Percentiles rank a stretch among this genome's conserved stretches.
phyloP scores from a whole-genome alignment of 2,329 filamentous ascomycete genomes.

The Dactylellina haptotyla region DNA sequence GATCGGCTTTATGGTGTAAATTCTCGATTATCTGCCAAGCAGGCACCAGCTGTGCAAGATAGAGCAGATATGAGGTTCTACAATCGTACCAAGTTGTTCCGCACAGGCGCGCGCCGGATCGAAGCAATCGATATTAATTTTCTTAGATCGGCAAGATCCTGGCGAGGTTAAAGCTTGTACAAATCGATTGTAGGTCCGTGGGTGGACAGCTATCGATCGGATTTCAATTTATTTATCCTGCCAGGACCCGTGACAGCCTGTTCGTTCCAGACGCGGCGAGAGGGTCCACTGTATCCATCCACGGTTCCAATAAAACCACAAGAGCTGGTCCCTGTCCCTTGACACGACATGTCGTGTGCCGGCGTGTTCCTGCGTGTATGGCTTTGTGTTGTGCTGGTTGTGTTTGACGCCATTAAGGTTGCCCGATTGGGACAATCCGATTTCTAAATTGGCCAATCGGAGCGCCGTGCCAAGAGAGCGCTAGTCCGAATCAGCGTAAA shows the following conservation, averaged over 20 bases:
- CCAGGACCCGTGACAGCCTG: slow-evolving; percentile 1
- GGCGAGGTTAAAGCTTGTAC: no score
- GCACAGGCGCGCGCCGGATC: no score
- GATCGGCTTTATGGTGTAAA: no score
- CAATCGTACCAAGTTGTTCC: no score
- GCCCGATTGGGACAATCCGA: slow-evolving; percentile 7
- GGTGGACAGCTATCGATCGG: no score
- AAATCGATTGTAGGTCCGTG: no score
- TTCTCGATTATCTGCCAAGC: no score
- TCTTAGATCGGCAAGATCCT: no score
- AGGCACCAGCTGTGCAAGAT: no score
- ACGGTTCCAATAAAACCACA: not conserved
- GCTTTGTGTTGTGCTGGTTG: slow-evolving; percentile 3
- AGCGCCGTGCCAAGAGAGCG: slow-evolving; percentile 11
- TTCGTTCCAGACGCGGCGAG: not conserved
- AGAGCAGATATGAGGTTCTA: no score
- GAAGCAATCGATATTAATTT: no score
- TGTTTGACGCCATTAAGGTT: slow-evolving; percentile 5
- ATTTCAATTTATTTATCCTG: not conserved
- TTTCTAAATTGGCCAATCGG: slow-evolving; percentile 12
- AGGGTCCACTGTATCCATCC: not conserved
- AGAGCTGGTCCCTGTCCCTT: not conserved
- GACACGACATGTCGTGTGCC: not conserved
- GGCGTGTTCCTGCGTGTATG: not conserved
- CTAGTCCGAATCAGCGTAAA: slow-evolving; percentile 42